Evolutionary conservation across 164 flowering plant genomes (phyloP).

Genomic region (Pachysandra terminalis): DNA sequence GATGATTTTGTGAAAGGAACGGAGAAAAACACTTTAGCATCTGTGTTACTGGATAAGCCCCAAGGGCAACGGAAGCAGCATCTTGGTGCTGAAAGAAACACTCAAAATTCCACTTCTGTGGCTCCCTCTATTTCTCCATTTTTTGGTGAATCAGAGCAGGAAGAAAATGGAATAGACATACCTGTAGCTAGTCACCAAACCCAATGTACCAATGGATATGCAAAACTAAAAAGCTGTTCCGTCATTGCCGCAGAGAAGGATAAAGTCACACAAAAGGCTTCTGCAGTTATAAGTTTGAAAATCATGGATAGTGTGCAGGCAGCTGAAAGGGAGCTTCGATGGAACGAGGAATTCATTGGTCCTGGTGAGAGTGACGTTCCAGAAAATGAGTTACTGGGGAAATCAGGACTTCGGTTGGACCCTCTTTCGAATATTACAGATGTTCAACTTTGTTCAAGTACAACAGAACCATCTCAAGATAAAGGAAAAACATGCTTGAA

Average conservation of each 20-base stretch:
- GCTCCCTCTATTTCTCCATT: neutral
- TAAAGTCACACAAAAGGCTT: constrained; percentile 13
- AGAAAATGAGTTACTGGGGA: constrained; percentile 16
- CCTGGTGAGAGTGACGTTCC: constrained; percentile 8
- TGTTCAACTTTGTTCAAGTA: constrained; percentile 18
- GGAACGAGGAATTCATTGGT: constrained; percentile 18
- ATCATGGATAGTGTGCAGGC: constrained; percentile 2
- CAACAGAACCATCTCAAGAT: constrained; percentile 20
- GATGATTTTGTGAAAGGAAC: constrained; percentile 56
- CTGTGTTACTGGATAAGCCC: constrained; percentile 16
- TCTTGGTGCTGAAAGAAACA: constrained; percentile 19
- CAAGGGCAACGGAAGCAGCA: constrained; percentile 13
- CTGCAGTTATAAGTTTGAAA: constrained; percentile 14
- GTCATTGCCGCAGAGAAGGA: constrained; percentile 19
- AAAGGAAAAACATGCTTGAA: constrained; percentile 13
- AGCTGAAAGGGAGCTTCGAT: constrained; percentile 17
- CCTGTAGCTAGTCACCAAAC: constrained; percentile 17
- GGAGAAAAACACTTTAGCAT: constrained; percentile 17
- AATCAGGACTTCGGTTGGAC: constrained; percentile 17
- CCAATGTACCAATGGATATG: constrained; percentile 13
- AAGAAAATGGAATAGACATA: constrained; percentile 18
- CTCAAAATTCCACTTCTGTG: too few species aligned
- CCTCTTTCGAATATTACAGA: constrained; percentile 30
- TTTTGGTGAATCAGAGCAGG: constrained; percentile 19
- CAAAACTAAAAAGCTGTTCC: constrained; percentile 18